Evolutionary conservation across 1,284 basidiomycete species (phyloP), one percentile per base, ranked within the genome.

Genomic region (Pseudozyma sp.): DNA sequence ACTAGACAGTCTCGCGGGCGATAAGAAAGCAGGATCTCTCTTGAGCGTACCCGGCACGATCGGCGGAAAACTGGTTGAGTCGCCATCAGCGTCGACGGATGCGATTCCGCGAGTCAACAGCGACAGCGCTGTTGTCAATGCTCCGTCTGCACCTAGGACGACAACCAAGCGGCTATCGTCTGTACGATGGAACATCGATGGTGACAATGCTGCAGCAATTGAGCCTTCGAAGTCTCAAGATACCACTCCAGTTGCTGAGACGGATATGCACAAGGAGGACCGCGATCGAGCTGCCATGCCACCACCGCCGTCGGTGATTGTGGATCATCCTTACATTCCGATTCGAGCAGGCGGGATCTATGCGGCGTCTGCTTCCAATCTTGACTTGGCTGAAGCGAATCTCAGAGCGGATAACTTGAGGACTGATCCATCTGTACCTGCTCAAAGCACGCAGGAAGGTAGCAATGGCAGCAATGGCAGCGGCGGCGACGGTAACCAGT

Each of bases 181-280:
- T 9, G 60, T 75, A 5, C 69, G 73, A 7, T 76, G 73, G 73
- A 51, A 60, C n/a, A 12, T 71, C n/a, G 69, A 35, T 7, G 54
- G 36, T 21, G 57, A 47, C 9, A 44, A 55, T 42, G 50, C 50
- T n/a, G 34, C 38, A 8, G 18, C 36, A 5, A 48, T 38, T 4
- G 9, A 35, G 25, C 42, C 39, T 5, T 40, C 50, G 5, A 19
- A 40, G n/a, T 58, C 63, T 44, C 53, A 55, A 38, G 60, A 54
- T 4, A 57, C 54, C 1, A 53, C 60, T 5, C 61, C 57, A 9
- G 54, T 51, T 6, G 60, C 52, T 13, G 59, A 63, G 21, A 51
- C 45, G 35, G 16, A 47, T 35, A 16, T 45, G 40, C 38, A 55
- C 31, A 60, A 63, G 25, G 50, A 65, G 36, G 50, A 36, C 18